These are phyloP conservation scores for Hemisphaericaspora lyxosophila DNA, from an alignment of 1,139 yeast species.

Conservation along the genomic window DNA sequence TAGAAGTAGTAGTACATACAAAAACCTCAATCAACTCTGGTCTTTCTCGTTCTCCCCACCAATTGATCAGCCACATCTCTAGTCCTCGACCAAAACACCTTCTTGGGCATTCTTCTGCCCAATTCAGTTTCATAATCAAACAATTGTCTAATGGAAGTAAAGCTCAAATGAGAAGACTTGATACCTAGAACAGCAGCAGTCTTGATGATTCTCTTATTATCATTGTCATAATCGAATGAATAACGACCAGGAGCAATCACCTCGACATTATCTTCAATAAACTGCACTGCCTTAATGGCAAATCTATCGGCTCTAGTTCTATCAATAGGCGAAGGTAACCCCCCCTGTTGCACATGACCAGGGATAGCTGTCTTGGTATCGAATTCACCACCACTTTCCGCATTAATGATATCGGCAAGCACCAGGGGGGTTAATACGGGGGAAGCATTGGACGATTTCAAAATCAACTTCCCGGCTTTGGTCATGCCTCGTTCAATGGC, in stretches of 20 bases:
- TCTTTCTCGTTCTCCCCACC: slow-evolving; percentile 63
- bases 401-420: slow-evolving; percentile 77
- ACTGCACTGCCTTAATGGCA: slow-evolving; percentile 85
- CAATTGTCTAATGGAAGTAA: slow-evolving; percentile 69
- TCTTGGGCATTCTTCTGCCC: slow-evolving; percentile 81
- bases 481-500: slow-evolving; percentile 59
- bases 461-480: slow-evolving; percentile 76
- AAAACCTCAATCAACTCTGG: slow-evolving; percentile 6
- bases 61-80: slow-evolving; percentile 81
- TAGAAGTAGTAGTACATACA: too few relatives aligned
- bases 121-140: slow-evolving; percentile 86
- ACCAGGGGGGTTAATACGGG: slow-evolving; percentile 77
- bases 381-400: slow-evolving; percentile 72
- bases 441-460: slow-evolving; percentile 86
- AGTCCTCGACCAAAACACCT: slow-evolving; percentile 75
- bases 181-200: slow-evolving; percentile 90
- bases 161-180: slow-evolving; percentile 71
- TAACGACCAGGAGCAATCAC: slow-evolving; percentile 24
- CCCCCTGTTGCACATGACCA: slow-evolving; percentile 98
- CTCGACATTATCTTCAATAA: slow-evolving; percentile 57
- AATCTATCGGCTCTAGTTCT: slow-evolving; percentile 88
- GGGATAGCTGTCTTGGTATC: slow-evolving; percentile 96
- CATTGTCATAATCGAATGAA: slow-evolving; percentile 34
- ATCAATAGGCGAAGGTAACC: slow-evolving; percentile 92
- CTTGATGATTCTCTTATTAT: slow-evolving; percentile 35